Conservation (phyloP, 139 green algal genomes). For the Coccomyxa sp. region DNA sequence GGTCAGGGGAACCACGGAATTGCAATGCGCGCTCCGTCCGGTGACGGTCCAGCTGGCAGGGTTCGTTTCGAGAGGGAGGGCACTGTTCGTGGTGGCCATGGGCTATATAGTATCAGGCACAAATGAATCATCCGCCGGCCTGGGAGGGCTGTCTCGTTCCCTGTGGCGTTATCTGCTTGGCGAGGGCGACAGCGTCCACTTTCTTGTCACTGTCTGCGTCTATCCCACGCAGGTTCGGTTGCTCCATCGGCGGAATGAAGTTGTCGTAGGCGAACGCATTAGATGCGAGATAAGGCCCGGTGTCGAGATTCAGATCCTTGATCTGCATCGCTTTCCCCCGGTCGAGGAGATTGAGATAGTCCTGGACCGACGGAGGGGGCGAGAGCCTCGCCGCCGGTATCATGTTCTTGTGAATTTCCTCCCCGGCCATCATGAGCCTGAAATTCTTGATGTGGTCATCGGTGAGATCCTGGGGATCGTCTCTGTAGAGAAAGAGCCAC, state of each 20-base stretch:
- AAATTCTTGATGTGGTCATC: conserved; percentile 1
- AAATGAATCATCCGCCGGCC: not conserved
- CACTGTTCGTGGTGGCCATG: not conserved
- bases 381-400: not conserved
- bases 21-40: not conserved
- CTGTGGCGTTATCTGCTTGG: not conserved
- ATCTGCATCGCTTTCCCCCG: not conserved
- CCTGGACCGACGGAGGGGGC: not conserved
- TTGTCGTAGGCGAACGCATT: not conserved
- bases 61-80: not conserved
- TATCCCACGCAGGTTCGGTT: not conserved
- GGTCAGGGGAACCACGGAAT: not conserved
- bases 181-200: not conserved
- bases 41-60: not conserved
- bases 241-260: not conserved
- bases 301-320: not conserved
- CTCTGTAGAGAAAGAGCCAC: not conserved
- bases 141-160: not conserved
- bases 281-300: not conserved
- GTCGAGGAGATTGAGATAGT: not conserved
- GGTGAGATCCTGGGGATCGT: not conserved
- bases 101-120: not conserved
- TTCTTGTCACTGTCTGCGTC: not conserved
- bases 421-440: not conserved
- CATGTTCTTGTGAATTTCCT: not conserved